Conservation (phyloP, 495 filamentous ascomycete genomes). For the Podospora conica region DNA sequence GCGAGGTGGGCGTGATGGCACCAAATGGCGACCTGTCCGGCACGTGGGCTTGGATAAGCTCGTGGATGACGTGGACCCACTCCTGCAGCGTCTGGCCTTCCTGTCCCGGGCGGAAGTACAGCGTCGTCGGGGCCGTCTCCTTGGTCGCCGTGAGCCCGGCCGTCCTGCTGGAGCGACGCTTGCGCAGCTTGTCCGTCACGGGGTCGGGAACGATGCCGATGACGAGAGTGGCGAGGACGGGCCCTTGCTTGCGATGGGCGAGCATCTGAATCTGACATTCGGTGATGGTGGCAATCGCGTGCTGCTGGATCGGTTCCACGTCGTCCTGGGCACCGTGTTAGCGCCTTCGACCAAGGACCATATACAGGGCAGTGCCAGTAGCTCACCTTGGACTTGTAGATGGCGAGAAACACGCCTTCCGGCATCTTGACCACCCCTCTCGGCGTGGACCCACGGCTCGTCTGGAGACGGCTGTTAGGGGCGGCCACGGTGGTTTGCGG, state of each 20-base stretch:
- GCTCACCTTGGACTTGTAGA: constrained; percentile 51
- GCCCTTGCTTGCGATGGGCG: constrained; percentile 49
- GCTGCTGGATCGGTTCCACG: constrained; percentile 43
- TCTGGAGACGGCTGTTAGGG: constrained; percentile 22
- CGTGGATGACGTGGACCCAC: constrained; percentile 42
- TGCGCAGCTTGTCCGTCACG: constrained; percentile 45
- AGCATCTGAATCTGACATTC: constrained; percentile 47
- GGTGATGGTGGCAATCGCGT: constrained; percentile 43
- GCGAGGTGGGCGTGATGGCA: constrained; percentile 39
- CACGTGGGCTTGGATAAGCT: constrained; percentile 33
- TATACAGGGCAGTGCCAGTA: background rate
- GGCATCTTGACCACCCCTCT: constrained; percentile 24
- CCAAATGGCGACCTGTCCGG: constrained; percentile 31
- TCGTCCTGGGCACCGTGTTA: constrained; percentile 37
- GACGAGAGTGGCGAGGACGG: constrained; percentile 43
- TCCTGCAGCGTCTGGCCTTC: constrained; percentile 35
- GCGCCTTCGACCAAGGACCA: background rate
- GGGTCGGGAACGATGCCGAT: constrained; percentile 48
- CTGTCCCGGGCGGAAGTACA: constrained; percentile 42
- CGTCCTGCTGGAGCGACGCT: constrained; percentile 51
- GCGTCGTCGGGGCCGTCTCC: constrained; percentile 34
- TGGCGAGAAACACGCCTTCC: constrained; percentile 43
- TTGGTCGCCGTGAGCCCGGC: constrained; percentile 41
- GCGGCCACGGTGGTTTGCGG: constrained; percentile 11
- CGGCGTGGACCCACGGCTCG: constrained; percentile 23